These are phyloP conservation scores for Steccherinum ochraceum DNA, from an alignment of 768 basidiomycete species.

Conservation along the genomic window DNA sequence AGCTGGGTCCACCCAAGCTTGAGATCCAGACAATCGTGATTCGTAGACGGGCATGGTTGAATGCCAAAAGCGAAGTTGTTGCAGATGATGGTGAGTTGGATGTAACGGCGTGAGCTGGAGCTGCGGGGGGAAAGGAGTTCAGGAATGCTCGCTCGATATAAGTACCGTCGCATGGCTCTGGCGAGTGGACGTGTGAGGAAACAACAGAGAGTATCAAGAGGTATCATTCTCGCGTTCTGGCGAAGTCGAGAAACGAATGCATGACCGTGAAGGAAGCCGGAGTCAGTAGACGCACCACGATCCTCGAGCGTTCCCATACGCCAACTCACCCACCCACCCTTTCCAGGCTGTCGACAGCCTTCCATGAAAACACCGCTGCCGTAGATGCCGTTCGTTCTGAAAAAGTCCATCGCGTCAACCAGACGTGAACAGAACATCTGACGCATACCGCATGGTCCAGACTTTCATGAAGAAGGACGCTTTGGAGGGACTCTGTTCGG, in stretches of 20 bases:
- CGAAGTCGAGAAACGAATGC: background rate
- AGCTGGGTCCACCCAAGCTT: constrained; percentile 59
- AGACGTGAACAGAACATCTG: no score
- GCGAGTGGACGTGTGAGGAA: background rate
- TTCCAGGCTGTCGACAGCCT: no score
- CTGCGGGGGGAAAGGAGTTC: no score
- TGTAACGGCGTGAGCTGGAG: background rate
- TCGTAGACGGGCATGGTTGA: background rate
- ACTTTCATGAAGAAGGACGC: background rate
- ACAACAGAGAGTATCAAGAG: background rate
- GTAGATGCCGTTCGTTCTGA: background rate
- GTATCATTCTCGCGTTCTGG: background rate
- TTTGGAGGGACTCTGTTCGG: background rate
- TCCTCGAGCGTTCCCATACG: background rate
- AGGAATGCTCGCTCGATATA: background rate
- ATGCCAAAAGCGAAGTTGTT: background rate
- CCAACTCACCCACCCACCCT: no score
- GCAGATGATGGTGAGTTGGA: background rate
- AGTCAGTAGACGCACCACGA: background rate
- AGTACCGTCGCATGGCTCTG: background rate
- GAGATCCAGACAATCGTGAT: constrained; percentile 16
- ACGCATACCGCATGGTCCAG: no score
- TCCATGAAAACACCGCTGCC: background rate
- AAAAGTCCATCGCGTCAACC: no score
- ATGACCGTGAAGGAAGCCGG: background rate